Evolutionary conservation across 345 rosid genomes (phyloP), one percentile per base, ranked within the genome.

Genomic region (Camelina hispida): DNA sequence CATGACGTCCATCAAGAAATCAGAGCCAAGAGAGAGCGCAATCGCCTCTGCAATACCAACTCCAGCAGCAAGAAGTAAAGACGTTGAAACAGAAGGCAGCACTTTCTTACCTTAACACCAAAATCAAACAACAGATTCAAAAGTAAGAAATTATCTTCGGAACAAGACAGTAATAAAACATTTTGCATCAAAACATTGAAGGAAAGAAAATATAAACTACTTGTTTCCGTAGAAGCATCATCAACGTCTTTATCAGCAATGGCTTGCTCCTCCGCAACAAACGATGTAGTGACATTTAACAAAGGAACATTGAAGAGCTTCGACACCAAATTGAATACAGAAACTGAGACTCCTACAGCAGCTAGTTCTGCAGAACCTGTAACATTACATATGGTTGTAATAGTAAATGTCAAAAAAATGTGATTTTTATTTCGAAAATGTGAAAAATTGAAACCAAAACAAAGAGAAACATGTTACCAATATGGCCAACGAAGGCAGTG

Each of bases 181-280:
- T 35, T 37, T 16, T 18, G 4, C 4, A 55, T 54, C 3, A 46
- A 30, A 43, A 7, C 13, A 30, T 43, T 18, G 1, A 8, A 11
- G 1, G 48, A 22, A 66, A 37, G 71, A 62, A 80, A 76, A 78
- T 43, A 5, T 43, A 43, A 43, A 52, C 70, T 58, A 69, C 46
- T 51, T 52, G n/a, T 60, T 76, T 44, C 51, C 25, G 43, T 52
- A 56, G 77, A 71, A 62, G 14, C 66, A 1, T 16, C 59, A 67
- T 61, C 57, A 23, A 23, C 25, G 22, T 71, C 62, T 56, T 83
- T 83, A 69, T 67, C 69, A 5, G 66, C 62, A 73, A 77, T 9
- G 0, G 93, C 88, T 40, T 88, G 93, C 78, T 94, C 98, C 77
- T 94, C 97, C 25, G 96, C 98, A n/a, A 87, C 98, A 79, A 90